Base-by-base conservation (phyloP, 2,329 filamentous ascomycete genomes). In the Colletotrichum theobromicola region DNA sequence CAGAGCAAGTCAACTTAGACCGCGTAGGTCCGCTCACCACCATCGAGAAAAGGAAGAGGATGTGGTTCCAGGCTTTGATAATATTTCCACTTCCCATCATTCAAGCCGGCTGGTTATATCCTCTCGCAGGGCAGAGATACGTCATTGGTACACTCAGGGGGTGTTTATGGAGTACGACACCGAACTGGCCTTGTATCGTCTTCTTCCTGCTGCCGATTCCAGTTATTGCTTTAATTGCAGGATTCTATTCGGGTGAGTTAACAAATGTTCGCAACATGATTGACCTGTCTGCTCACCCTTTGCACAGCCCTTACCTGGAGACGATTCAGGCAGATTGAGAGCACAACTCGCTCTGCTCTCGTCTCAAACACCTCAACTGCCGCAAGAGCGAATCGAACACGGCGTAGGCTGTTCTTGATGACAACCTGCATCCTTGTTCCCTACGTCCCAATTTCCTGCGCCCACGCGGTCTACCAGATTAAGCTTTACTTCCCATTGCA, bases 341-440 rank as follows among this genome's bases (percentile, higher is more conserved):
- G 82, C 64, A 78, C 80, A 32, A 88, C 86, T 8, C 79, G 81
- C 5, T 80, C 83, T 1, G 84, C 85, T 4, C 78, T 90, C 24
- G 79, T 79, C 28, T 81, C 80, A 68, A 88, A 85, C 80, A 85
- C 81, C 35, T 76, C 82, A 7, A 85, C 85, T 10, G 81, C 81
- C 6, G 76, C 83, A 16, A 85, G 89, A 7, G 86, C 85, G 53
- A 84, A 87, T 58, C 86, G 89, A 3, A 86, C 89, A 10, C 85
- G 85, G 57, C 84, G 87, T 61, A 87, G 89, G 55, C 86, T 92
- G 57, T 92, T 91, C 80, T 83, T 88, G 75, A 89, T 91, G 87
- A 85, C 87, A 16, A 68, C 90, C 15, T 85, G 84, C 55, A 89
- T 91, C 76, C 79, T 91, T 2, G 77, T 87, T 5, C 84, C 89